Conservation (phyloP, 148 eudicot species). For the Persicaria maculosa region DNA sequence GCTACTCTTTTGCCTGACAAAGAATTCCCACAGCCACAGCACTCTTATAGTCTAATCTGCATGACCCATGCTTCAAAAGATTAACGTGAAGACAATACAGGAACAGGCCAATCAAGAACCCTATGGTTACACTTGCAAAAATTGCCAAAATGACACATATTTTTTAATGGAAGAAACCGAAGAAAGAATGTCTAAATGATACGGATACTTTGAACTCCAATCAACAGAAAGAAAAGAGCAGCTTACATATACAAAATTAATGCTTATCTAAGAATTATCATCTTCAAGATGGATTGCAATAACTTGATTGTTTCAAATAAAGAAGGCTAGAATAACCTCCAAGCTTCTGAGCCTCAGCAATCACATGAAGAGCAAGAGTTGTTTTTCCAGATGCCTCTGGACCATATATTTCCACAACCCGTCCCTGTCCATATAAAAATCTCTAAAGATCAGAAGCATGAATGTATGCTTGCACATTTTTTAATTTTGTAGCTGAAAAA, state of each 20-base stretch:
- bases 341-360: constrained; percentile 89
- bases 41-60: not conserved
- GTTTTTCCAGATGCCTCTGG: constrained; percentile 99
- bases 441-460: constrained; percentile 1
- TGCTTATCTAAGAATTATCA: not conserved
- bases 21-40: not conserved
- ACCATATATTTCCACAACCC: constrained; percentile 90
- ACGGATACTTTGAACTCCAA: not conserved
- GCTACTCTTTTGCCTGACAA: not conserved
- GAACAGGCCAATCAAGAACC: not conserved
- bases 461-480: not conserved
- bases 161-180: not conserved
- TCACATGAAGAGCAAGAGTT: constrained; percentile 86
- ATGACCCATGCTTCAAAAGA: not conserved
- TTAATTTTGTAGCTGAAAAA: not conserved
- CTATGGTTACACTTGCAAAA: not conserved
- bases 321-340: constrained; percentile 52
- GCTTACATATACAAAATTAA: not conserved
- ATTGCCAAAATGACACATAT: not conserved
- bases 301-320: not conserved
- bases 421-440: constrained; percentile 51
- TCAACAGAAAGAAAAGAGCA: not conserved
- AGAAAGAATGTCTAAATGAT: not conserved
- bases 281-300: not conserved
- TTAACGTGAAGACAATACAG: not conserved